Conservation (phyloP, 441 rosid genomes). For the Bruguiera hainesii region DNA sequence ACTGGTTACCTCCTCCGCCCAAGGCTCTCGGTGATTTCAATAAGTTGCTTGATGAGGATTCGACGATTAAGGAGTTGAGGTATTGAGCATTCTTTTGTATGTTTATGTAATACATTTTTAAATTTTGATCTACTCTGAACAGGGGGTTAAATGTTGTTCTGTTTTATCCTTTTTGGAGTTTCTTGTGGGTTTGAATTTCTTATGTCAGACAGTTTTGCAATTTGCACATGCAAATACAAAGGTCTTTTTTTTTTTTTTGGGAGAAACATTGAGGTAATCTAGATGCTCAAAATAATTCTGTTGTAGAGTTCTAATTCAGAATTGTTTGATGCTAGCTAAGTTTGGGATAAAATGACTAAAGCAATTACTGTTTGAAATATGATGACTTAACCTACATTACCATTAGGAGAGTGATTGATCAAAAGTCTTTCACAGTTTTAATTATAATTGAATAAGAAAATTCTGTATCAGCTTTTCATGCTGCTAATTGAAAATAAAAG, state of each 20-base stretch:
- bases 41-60: slow-evolving; percentile 46
- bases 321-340: neutral
- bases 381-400: neutral
- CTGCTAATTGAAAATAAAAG: neutral
- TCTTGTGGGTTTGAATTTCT: neutral
- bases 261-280: neutral
- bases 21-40: slow-evolving; percentile 26
- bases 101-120: neutral
- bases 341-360: neutral
- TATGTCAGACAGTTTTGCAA: neutral
- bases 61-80: slow-evolving; percentile 80
- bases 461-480: neutral
- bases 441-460: neutral
- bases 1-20: slow-evolving; percentile 87
- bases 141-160: neutral
- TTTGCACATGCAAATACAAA: neutral
- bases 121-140: no score
- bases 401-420: neutral
- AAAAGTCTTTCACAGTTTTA: neutral
- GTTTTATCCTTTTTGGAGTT: neutral
- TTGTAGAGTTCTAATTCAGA: neutral
- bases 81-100: slow-evolving; percentile 15
- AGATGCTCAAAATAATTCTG: neutral
- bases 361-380: neutral
- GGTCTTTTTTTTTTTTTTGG: no score